Evolutionary conservation across 768 basidiomycete species (phyloP), one percentile per base, ranked within the genome.

Genomic region (Mycena leptocephala): DNA sequence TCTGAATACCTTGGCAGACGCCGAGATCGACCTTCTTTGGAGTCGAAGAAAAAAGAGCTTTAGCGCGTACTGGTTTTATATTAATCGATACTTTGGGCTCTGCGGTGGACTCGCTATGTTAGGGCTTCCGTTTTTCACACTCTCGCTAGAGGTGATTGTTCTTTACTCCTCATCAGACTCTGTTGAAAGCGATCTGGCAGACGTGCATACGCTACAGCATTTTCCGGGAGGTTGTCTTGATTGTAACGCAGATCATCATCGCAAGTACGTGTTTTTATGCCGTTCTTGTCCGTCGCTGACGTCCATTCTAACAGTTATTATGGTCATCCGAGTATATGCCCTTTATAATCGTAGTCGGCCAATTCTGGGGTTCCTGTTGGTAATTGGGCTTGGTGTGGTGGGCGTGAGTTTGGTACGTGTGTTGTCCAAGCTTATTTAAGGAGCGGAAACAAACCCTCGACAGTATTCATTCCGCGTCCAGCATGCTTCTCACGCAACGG

Each of bases 51-150:
- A 79, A 43, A n/a, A n/a, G n/a, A 70, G 77, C 5, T 1, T 69
- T 10, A 75, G 81, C 20, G 76, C 81, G 2, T 71, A 80, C 20
- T 65, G 82, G 18, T 87, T 86, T 71, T 81, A 81, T 43, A 33
- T 82, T 16, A 87, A 86, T 72, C 82, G 85, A 7, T 87, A 87
- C 43, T 30, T 84, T 14, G 81, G 82, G 1, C 59, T 83, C 66
- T 11, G 69, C 55, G 46, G 37, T 35, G 39, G 41, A 16, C 62
- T 76, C 22, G 46, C 66, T 3, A 32, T 55, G 16, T 33, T 59
- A 14, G 22, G 26, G 30, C 37, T 63, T 6, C 70, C 76, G 7
- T 73, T 76, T 39, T 3, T 76, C 13, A 41, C 65, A 1, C 28
- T 76, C 11, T 72, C 76, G 2, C 9, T 13, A 33, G 24, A 37